These are phyloP conservation scores for Yarrowia sp. DNA, from an alignment of 805 yeast genomes.

Conservation along the genomic window DNA sequence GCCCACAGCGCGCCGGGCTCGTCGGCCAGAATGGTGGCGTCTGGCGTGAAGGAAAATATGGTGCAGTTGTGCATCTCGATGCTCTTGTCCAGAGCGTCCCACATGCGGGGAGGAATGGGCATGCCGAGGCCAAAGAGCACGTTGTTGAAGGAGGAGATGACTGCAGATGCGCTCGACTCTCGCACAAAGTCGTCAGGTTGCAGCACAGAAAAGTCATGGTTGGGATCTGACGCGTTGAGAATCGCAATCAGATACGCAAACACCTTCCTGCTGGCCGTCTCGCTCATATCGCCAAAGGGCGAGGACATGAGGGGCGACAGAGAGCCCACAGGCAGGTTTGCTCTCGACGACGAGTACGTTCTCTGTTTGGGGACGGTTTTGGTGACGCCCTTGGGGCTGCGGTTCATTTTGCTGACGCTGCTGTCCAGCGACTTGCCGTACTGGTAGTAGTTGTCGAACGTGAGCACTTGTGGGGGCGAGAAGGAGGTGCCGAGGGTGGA, in stretches of 20 bases:
- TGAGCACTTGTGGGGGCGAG: constrained; percentile 32
- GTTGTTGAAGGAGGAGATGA: constrained; percentile 68
- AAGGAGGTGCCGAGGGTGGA: constrained; percentile 27
- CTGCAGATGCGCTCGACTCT: constrained; percentile 40
- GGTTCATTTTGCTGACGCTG: neutral
- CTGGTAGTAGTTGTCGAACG: constrained; percentile 27
- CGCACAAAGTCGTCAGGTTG: constrained; percentile 74
- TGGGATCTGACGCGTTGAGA: constrained; percentile 89
- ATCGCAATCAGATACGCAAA: constrained; percentile 90
- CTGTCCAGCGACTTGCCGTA: constrained; percentile 21
- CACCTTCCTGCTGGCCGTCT: constrained; percentile 78
- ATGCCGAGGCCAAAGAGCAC: constrained; percentile 58
- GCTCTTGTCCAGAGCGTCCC: constrained; percentile 84
- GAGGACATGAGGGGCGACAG: constrained; percentile 36
- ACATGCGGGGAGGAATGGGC: constrained; percentile 60
- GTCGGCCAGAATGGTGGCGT: constrained; percentile 63
- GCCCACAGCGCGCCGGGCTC: constrained; percentile 64
- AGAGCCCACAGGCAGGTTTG: constrained; percentile 4
- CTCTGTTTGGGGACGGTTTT: constrained; percentile 8
- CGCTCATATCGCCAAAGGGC: constrained; percentile 91
- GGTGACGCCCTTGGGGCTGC: constrained; percentile 4
- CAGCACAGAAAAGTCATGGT: constrained; percentile 85
- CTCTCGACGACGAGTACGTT: constrained; percentile 2
- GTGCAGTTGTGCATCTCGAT: constrained; percentile 62
- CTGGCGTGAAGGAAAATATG: constrained; percentile 43